Percentiles rank a stretch among this genome's conserved stretches.
These are phyloP conservation scores for Prunus campanulata DNA, from an alignment of 306 rosid species.

Conservation along the genomic window DNA sequence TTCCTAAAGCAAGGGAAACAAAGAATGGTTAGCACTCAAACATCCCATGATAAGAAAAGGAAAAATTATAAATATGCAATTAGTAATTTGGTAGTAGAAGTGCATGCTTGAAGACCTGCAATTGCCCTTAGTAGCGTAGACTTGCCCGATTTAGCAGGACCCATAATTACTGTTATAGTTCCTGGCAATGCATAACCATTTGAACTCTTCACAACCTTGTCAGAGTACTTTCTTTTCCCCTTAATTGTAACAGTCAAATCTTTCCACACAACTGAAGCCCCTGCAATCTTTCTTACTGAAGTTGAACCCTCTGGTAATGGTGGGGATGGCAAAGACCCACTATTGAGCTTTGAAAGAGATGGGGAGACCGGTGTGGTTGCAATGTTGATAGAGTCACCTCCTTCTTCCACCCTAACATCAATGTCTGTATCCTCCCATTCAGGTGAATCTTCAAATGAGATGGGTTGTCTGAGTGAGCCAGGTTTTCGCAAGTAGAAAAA, in stretches of 20 bases:
- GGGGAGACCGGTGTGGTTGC: conserved; percentile 86
- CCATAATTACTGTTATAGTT: conserved; percentile 96
- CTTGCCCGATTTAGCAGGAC: conserved; percentile 95
- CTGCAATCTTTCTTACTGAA: conserved; percentile 64
- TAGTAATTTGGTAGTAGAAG: conserved; percentile 21
- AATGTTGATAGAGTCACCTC: conserved; percentile 75
- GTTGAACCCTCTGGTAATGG: conserved; percentile 65
- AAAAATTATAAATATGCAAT: conserved; percentile 17
- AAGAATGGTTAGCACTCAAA: conserved; percentile 25
- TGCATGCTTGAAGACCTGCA: conserved; percentile 60
- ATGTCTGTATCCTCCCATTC: conserved; percentile 94
- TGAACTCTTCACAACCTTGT: conserved; percentile 91
- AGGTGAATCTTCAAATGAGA: conserved; percentile 97
- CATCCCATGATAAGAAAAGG: conserved; percentile 19
- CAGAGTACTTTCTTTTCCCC: conserved; percentile 93
- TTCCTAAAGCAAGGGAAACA: conserved; percentile 51
- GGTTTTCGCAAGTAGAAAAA: conserved; percentile 94
- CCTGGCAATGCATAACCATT: conserved; percentile 97
- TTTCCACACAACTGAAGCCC: conserved; percentile 93
- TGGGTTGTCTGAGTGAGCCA: conserved; percentile 91
- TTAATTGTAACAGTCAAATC: conserved; percentile 91
- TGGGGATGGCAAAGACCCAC: conserved; percentile 89
- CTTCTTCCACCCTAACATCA: conserved; percentile 76
- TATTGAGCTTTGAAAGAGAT: conserved; percentile 85
- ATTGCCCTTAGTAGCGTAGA: conserved; percentile 83